Conservation (phyloP, 176 grass and related monocot genomes). For the Phyllostachys edulis region DNA sequence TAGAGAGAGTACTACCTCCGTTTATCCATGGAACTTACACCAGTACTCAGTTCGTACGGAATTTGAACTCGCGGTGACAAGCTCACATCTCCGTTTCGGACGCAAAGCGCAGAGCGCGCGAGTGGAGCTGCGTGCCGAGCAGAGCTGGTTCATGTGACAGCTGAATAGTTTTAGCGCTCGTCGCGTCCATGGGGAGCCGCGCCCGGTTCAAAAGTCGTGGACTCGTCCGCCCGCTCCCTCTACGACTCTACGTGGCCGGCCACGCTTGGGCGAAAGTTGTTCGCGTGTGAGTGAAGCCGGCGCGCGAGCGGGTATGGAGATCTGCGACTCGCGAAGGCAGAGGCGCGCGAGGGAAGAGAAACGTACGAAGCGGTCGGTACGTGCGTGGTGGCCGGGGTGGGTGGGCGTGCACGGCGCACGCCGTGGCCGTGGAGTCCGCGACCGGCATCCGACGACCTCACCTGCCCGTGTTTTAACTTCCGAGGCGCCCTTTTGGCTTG, state of each 20-base stretch:
- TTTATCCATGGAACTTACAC: background rate
- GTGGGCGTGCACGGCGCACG: background rate
- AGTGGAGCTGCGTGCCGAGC: slow-evolving; percentile 32
- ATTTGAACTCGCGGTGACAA: background rate
- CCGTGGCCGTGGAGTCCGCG: background rate
- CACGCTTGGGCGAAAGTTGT: background rate
- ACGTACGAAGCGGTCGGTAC: background rate
- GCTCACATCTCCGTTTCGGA: background rate
- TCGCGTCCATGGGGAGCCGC: background rate
- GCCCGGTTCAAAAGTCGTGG: slow-evolving; percentile 16
- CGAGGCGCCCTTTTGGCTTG: slow-evolving; percentile 2
- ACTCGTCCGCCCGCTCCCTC: background rate
- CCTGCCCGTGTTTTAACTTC: background rate
- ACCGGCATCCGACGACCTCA: background rate
- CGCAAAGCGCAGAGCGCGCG: slow-evolving; percentile 14
- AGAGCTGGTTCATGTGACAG: slow-evolving; percentile 29
- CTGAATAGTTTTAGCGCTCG: slow-evolving; percentile 25
- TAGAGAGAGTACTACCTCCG: background rate
- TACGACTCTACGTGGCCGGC: background rate
- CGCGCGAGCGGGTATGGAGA: slow-evolving; percentile 21
- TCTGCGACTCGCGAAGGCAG: slow-evolving; percentile 21
- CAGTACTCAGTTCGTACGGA: background rate
- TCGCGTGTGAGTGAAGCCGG: slow-evolving; percentile 37
- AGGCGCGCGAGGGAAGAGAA: background rate
- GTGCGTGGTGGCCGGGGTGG: background rate